Conservation (phyloP, 2,329 filamentous ascomycete species). For the Stromatinia cepivora region DNA sequence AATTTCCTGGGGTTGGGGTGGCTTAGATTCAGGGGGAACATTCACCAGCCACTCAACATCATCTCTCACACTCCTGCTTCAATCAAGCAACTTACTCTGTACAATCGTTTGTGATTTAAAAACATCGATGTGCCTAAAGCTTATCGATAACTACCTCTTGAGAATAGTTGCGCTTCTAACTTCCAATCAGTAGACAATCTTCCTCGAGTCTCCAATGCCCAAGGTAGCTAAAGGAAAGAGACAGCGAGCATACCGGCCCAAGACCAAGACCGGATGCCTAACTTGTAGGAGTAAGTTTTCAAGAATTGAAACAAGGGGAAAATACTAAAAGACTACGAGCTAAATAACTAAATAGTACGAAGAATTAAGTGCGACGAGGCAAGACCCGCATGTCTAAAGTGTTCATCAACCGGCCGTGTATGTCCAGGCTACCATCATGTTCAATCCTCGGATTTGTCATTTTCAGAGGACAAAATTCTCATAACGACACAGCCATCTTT, state of each 20-base stretch:
- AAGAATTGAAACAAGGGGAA: background rate
- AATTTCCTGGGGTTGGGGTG: background rate
- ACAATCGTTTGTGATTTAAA: background rate
- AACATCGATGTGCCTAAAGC: background rate
- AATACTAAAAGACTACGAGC: background rate
- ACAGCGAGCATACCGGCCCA: background rate
- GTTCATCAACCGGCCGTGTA: constrained; percentile 29
- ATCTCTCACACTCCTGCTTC: background rate
- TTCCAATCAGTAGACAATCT: background rate
- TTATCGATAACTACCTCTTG: background rate
- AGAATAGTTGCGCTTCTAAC: too few species aligned
- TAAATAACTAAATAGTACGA: constrained; percentile 14
- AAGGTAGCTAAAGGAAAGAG: background rate
- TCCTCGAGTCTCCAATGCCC: background rate
- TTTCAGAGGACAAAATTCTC: background rate
- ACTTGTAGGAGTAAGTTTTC: constrained; percentile 44
- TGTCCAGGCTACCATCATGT: constrained; percentile 35
- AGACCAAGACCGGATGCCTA: constrained; percentile 40
- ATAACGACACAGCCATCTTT: constrained; percentile 18
- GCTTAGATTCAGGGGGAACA: background rate
- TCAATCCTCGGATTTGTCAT: background rate
- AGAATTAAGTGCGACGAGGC: constrained; percentile 36
- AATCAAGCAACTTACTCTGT: background rate
- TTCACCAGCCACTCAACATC: background rate
- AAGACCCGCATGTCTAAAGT: constrained; percentile 31